Base-by-base conservation (phyloP, 1,139 yeast genomes). In the Yarrowia galli region DNA sequence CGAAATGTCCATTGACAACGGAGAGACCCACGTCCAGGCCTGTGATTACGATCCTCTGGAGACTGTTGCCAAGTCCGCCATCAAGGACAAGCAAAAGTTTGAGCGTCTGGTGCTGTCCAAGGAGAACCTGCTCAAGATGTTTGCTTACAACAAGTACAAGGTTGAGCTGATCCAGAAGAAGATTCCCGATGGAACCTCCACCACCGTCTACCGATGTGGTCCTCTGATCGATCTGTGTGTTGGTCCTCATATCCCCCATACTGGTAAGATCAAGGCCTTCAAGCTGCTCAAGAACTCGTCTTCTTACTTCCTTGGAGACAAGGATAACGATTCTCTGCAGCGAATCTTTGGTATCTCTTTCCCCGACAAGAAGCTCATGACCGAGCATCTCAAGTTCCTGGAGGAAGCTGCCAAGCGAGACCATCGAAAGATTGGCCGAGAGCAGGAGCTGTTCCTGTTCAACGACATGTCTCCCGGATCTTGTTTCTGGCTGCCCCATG, bases 151-250 rank as follows among this genome's bases (percentile, higher is more conserved):
- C 84, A 93, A 93, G 82, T 96, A 93, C 83, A 96, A 96, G 84
- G 95, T 92, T 75, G 86, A 90, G 76, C 85, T 95, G 75, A 93
- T 96, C 74, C 81, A 84, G 72, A 90, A 91, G 74, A 95, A 96
- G 83, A 87, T 96, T 72, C 97, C 98, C 71, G 99, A 96, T 79
- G 97, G 97, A 54, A 92, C 97, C 63, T 87, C 97, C 64, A 88
- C 98, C 74, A 95, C 99, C 63, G 98, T 96, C 60, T 96, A 96
- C 83, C 88, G 98, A 82, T 95, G 98, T 83, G 99, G 99, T 75
- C 92, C 97, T 61, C 86, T 96, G 79, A 95, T 96, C 75, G 99
- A 96, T 81, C 86, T 96, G 79, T 96, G 99, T 86, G 85, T 91
- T 70, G 99, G 99, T 74, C 99, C 99, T 65, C 99, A 96, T 78